Conservation (phyloP, 352 stramenopile species). For the Phytophthora sojae region DNA sequence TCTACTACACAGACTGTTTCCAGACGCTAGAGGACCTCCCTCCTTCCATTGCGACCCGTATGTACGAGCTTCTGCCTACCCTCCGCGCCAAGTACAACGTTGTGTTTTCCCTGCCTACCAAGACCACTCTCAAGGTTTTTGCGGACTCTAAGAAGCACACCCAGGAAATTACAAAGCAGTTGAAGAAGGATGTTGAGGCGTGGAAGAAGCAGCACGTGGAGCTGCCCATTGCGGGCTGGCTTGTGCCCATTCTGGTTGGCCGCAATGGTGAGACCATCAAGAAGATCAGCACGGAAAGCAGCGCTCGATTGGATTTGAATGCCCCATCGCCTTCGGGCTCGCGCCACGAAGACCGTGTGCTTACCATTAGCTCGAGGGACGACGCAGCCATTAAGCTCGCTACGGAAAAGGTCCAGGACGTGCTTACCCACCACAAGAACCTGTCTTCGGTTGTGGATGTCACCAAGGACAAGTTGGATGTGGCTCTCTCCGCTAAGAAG, state of each 20-base stretch:
- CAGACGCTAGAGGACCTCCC: conserved; percentile 57
- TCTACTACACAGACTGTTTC: conserved; percentile 77
- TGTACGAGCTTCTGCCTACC: conserved; percentile 71
- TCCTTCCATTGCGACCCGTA: conserved; percentile 51
- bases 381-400: conserved; percentile 69
- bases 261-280: conserved; percentile 85
- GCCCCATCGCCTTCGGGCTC: conserved; percentile 21
- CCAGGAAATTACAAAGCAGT: conserved; percentile 46
- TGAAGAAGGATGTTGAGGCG: conserved; percentile 57
- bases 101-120: conserved; percentile 64
- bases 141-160: conserved; percentile 66
- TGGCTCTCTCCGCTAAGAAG: conserved; percentile 56
- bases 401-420: conserved; percentile 60
- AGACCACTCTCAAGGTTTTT: conserved; percentile 71
- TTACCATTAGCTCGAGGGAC: conserved; percentile 76
- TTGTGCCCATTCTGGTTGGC: conserved; percentile 74
- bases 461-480: conserved; percentile 51
- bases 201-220: conserved; percentile 81
- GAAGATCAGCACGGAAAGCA: conserved; percentile 67
- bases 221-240: conserved; percentile 63
- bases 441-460: conserved; percentile 58
- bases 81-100: conserved; percentile 64
- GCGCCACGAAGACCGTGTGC: conserved; percentile 45
- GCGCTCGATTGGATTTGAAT: conserved; percentile 68
- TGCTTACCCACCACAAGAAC: conserved; percentile 63